phyloP scores from a whole-genome alignment of 116 monocot genomes.

The Thalassia testudinum region DNA sequence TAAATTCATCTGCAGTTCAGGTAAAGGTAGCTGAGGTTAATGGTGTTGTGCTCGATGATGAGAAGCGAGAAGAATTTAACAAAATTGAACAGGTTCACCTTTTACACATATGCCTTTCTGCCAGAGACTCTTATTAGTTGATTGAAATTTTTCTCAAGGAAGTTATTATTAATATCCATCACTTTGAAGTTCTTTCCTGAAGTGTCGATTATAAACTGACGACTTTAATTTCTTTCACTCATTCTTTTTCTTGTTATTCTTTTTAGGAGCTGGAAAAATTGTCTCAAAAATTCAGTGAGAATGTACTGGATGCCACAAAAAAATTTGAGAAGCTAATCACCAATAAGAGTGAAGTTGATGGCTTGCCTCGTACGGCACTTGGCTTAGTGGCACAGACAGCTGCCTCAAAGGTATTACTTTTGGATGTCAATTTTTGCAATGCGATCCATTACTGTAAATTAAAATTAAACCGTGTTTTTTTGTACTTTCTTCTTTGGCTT shows the following conservation, averaged over 20 bases:
- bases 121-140: too few species aligned
- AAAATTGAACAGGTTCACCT: slow-evolving; percentile 72
- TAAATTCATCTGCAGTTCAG: slow-evolving; percentile 36
- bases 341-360: slow-evolving; percentile 80
- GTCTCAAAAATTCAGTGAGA: slow-evolving; percentile 87
- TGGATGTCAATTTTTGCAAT: too few species aligned
- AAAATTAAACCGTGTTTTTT: too few species aligned
- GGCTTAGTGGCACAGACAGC: slow-evolving; percentile 87
- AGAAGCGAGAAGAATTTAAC: slow-evolving; percentile 74
- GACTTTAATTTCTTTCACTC: too few species aligned
- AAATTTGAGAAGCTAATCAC: slow-evolving; percentile 80
- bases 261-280: slow-evolving; percentile 78
- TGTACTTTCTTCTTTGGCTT: too few species aligned
- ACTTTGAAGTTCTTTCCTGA: too few species aligned
- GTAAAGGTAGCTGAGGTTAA: slow-evolving; percentile 91
- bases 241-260: too few species aligned
- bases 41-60: slow-evolving; percentile 90
- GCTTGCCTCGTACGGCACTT: slow-evolving; percentile 74
- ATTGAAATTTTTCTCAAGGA: too few species aligned
- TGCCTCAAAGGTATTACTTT: slow-evolving; percentile 45
- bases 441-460: too few species aligned
- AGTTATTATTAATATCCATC: too few species aligned
- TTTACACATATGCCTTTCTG: too few species aligned
- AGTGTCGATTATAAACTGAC: too few species aligned
- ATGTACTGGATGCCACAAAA: slow-evolving; percentile 94